phyloP scores from a whole-genome alignment of 805 yeast species.

The Starmerella lactis-condensi region DNA sequence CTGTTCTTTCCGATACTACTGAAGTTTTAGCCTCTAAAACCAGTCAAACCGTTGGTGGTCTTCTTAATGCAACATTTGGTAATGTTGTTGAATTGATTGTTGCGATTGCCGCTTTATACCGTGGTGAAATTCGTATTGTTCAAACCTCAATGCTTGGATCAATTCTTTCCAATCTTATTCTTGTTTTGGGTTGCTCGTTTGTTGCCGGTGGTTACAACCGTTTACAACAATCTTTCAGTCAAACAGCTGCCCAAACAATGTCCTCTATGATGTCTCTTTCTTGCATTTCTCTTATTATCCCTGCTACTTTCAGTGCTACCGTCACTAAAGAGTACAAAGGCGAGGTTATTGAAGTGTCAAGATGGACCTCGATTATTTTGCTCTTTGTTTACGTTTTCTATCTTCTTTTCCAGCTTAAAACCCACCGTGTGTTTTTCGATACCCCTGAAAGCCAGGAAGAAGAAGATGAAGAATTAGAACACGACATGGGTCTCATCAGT shows the following conservation, averaged over 20 bases:
- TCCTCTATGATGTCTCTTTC: slow-evolving; percentile 81
- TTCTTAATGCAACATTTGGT: slow-evolving; percentile 91
- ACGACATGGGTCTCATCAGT: slow-evolving; percentile 34
- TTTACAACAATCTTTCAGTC: slow-evolving; percentile 74
- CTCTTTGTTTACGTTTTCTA: slow-evolving; percentile 61
- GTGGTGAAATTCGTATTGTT: slow-evolving; percentile 79
- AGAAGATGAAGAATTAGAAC: slow-evolving; percentile 21
- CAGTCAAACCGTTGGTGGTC: slow-evolving; percentile 85
- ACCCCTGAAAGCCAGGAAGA: slow-evolving; percentile 23
- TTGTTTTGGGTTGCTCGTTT: slow-evolving; percentile 92
- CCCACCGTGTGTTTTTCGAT: slow-evolving; percentile 66
- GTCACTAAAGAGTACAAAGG: slow-evolving; percentile 25
- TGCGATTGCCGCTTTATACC: slow-evolving; percentile 67
- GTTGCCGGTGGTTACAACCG: slow-evolving; percentile 80
- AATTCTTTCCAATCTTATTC: slow-evolving; percentile 65
- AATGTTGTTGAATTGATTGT: slow-evolving; percentile 95
- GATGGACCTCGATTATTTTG: slow-evolving; percentile 70
- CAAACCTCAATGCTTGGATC: slow-evolving; percentile 97
- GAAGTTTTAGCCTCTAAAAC: slow-evolving; percentile 77
- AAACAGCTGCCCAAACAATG: slow-evolving; percentile 97
- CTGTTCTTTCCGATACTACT: slow-evolving; percentile 76
- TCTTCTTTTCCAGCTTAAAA: slow-evolving; percentile 70
- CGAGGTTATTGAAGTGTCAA: slow-evolving; percentile 51
- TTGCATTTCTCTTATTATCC: slow-evolving; percentile 71
- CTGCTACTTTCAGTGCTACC: slow-evolving; percentile 82